These are phyloP conservation scores for Cyclotella sp. DNA, from an alignment of 108 stramenopile genomes.

Conservation along the genomic window DNA sequence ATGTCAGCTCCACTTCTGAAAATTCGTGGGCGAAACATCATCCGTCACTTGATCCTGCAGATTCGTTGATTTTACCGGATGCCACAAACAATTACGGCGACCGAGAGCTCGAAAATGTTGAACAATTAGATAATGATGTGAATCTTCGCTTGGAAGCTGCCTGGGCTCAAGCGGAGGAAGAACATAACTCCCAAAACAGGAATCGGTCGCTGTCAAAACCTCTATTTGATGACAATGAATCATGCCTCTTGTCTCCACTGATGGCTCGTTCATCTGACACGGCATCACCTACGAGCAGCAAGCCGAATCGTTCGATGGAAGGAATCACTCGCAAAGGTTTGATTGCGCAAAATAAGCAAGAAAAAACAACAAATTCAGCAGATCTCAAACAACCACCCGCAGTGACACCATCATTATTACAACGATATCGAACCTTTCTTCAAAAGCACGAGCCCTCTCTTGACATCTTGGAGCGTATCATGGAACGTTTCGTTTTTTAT, in stretches of 20 bases:
- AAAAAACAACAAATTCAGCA: background rate
- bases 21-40: too few relatives aligned
- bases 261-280: slow-evolving; percentile 1
- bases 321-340: background rate
- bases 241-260: slow-evolving; percentile 12
- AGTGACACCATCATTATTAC: slow-evolving; percentile 9
- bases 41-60: background rate
- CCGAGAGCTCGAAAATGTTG: background rate
- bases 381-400: background rate
- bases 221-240: background rate
- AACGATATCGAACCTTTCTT: slow-evolving; percentile 38
- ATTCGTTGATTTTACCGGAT: background rate
- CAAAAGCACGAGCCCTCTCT: slow-evolving; percentile 36
- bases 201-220: background rate
- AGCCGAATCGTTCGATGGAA: background rate
- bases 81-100: background rate
- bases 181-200: background rate
- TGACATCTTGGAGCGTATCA: slow-evolving; percentile 33
- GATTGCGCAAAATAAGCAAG: background rate
- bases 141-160: slow-evolving; percentile 8
- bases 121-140: background rate
- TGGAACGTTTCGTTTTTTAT: slow-evolving; percentile 45
- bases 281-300: background rate
- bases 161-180: slow-evolving; percentile 17
- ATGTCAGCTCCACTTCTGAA: too few relatives aligned